Conservation (phyloP, 257 asterid species). For the Buddleja alternifolia region DNA sequence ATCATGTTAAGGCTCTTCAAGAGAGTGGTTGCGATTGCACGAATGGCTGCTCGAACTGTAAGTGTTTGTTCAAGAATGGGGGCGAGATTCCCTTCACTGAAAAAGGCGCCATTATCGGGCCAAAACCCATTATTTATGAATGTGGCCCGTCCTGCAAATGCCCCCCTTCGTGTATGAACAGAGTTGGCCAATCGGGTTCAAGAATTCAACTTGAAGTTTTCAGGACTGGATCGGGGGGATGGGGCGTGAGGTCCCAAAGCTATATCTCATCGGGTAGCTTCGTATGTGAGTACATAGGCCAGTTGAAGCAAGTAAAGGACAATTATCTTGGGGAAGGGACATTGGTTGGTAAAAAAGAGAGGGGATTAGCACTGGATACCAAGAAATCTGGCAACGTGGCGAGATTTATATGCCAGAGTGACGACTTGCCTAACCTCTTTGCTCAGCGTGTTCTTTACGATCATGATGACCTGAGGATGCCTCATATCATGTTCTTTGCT, state of each 20-base stretch:
- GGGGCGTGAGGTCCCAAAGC: conserved; percentile 56
- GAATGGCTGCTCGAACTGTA: conserved; percentile 43
- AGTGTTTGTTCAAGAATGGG: conserved; percentile 52
- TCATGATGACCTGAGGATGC: conserved; percentile 41
- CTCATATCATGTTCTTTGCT: conserved; percentile 61
- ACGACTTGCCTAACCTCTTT: conserved; percentile 44
- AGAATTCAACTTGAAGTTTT: conserved; percentile 44
- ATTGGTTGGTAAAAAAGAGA: conserved; percentile 19
- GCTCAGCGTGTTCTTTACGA: conserved; percentile 48
- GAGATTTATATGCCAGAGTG: conserved; percentile 54
- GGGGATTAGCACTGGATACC: conserved; percentile 41
- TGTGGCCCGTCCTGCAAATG: conserved; percentile 66
- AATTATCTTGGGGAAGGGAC: too few species aligned
- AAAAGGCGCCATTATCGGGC: conserved; percentile 28
- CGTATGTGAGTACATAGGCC: conserved; percentile 60
- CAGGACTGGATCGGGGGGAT: conserved; percentile 44
- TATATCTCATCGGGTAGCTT: conserved; percentile 47
- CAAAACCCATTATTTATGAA: conserved; percentile 40
- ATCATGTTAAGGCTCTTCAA: conserved; percentile 21
- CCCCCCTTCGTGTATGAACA: conserved; percentile 52
- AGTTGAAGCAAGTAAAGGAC: conserved; percentile 33
- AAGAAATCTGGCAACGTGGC: conserved; percentile 52
- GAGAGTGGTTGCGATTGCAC: conserved; percentile 45
- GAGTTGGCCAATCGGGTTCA: conserved; percentile 53
- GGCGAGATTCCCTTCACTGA: conserved; percentile 48